Conservation (phyloP, 176 grass and related monocot genomes). For the Ensete ventricosum region DNA sequence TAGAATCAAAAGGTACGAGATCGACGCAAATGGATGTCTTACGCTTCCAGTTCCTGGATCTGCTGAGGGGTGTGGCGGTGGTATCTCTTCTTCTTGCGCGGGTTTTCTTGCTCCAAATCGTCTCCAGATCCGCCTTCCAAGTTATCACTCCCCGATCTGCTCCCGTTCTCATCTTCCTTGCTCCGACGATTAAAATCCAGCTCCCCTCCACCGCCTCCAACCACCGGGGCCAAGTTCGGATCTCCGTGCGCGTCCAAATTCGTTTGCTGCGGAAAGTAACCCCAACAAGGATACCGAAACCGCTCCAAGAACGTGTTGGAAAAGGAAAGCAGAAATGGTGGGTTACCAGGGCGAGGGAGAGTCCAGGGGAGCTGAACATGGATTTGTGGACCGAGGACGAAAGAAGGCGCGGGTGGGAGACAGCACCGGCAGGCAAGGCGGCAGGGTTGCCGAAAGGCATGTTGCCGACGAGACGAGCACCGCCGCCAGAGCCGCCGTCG, state of each 20-base stretch:
- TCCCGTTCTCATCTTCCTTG: constrained; percentile 46
- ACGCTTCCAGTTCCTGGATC: constrained; percentile 84
- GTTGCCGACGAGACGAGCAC: constrained; percentile 1
- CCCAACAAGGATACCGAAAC: not conserved
- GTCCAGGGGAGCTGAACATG: constrained; percentile 40
- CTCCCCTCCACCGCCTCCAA: constrained; percentile 7
- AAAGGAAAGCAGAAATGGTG: not conserved
- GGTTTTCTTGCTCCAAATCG: constrained; percentile 31
- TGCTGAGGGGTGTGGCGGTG: constrained; percentile 78
- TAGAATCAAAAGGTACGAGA: not conserved
- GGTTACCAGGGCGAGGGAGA: constrained; percentile 51
- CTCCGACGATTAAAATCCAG: not conserved
- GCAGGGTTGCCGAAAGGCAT: not conserved
- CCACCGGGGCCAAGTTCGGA: not conserved
- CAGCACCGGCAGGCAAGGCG: not conserved
- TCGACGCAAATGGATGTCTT: not conserved
- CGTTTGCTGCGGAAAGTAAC: constrained; percentile 14
- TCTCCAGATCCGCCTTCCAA: constrained; percentile 36
- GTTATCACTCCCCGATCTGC: constrained; percentile 41
- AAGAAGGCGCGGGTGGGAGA: not conserved
- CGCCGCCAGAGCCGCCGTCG: constrained; percentile 19
- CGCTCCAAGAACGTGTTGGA: not conserved
- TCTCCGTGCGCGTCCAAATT: constrained; percentile 27
- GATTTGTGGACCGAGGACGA: constrained; percentile 5
- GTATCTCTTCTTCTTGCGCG: constrained; percentile 55